phyloP scores from a whole-genome alignment of 2,329 filamentous ascomycete genomes.

The Aspergillus niger region DNA sequence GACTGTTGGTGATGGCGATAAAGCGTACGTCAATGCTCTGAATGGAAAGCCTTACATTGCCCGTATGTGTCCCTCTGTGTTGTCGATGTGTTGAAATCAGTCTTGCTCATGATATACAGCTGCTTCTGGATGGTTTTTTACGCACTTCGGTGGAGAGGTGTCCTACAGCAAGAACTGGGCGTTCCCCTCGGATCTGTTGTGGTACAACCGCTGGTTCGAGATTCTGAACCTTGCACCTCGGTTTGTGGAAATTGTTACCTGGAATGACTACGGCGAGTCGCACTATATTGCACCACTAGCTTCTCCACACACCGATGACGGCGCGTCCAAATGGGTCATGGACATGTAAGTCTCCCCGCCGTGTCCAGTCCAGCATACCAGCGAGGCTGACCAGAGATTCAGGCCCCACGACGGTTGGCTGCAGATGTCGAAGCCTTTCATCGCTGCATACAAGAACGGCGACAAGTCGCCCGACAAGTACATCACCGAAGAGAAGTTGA shows the following conservation, averaged over 20 bases:
- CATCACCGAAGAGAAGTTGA: constrained; percentile 52
- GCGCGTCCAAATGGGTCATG: constrained; percentile 53
- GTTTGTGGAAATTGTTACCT: constrained; percentile 53
- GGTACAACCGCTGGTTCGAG: constrained; percentile 47
- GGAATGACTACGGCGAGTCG: constrained; percentile 58
- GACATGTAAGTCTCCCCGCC: constrained; percentile 43
- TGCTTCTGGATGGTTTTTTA: constrained; percentile 55
- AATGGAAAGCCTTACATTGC: constrained; percentile 53
- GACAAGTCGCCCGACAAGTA: constrained; percentile 36
- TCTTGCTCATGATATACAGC: constrained; percentile 25
- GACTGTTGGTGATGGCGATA: constrained; percentile 44
- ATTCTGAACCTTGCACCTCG: constrained; percentile 50
- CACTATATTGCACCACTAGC: constrained; percentile 57
- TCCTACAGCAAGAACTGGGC: constrained; percentile 57
- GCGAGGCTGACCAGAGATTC: not conserved
- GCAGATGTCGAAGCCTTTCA: constrained; percentile 57
- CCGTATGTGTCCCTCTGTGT: constrained; percentile 31
- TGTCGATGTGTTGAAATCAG: not conserved
- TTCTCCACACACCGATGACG: constrained; percentile 42
- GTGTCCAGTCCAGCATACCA: not conserved
- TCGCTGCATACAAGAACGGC: constrained; percentile 55
- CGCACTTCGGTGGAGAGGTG: constrained; percentile 50
- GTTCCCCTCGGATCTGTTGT: constrained; percentile 48
- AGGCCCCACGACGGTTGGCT: constrained; percentile 57
- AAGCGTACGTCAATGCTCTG: constrained; percentile 36